phyloP scores from a whole-genome alignment of 441 rosid genomes.

The Viola pubescens region DNA sequence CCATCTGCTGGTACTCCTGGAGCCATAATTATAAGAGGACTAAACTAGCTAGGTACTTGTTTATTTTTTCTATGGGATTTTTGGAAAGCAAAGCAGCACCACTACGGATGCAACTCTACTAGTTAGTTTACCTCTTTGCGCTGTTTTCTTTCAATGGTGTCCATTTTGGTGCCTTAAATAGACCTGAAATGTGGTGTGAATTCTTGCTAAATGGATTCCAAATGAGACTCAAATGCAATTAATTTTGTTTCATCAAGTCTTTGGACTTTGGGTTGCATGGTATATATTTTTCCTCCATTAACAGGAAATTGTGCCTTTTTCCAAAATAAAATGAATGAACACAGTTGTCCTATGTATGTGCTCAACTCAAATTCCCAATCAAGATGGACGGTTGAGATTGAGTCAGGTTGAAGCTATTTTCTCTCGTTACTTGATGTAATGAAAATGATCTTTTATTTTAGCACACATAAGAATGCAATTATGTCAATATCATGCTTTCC shows the following conservation, averaged over 20 bases:
- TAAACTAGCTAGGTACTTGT: background rate
- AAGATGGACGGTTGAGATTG: constrained; percentile 18
- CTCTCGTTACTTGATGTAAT: no score
- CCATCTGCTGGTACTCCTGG: constrained; percentile 29
- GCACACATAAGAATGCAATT: no score
- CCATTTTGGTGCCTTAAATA: constrained; percentile 26
- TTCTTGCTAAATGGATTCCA: constrained; percentile 20
- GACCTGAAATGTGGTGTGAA: constrained; percentile 23
- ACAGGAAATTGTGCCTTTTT: background rate
- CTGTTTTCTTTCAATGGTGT: constrained; percentile 13
- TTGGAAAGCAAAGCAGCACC: constrained; percentile 26
- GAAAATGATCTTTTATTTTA: no score
- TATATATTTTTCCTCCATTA: background rate
- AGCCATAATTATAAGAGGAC: constrained; percentile 24
- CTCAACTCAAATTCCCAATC: constrained; percentile 12
- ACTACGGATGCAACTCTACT: constrained; percentile 21
- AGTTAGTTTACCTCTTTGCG: constrained; percentile 14
- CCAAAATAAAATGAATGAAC: constrained; percentile 20
- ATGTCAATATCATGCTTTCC: no score
- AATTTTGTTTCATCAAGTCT: background rate
- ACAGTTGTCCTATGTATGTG: constrained; percentile 1
- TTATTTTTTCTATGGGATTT: background rate
- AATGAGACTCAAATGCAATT: constrained; percentile 23
- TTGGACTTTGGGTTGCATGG: background rate
- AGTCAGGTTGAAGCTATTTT: no score